Evolutionary conservation across 2,329 filamentous ascomycete species (phyloP), one percentile per base, ranked within the genome.

Genomic region (Penicillium sp.): DNA sequence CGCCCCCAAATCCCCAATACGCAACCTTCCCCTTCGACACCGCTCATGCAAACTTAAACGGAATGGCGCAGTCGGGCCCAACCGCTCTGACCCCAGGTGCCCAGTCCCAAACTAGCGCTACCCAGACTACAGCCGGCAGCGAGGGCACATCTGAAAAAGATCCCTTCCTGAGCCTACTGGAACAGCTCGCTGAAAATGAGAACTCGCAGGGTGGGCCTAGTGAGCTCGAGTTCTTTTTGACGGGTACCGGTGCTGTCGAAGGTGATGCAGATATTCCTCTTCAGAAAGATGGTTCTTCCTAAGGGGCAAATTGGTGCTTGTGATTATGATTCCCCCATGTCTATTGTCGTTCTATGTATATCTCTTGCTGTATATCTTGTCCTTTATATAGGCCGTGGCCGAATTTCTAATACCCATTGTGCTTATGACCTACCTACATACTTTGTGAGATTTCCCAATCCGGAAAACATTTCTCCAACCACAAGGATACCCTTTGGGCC

Each of bases 101-200:
- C 52, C 77, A 72, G 76, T 80, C 58, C 71, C 80, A 66, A 73
- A 67, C 60, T 58, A 73, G 70, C 61, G 74, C 65, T 60, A 73
- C 58, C 63, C 74, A 63, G 67, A 75, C 58, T 79, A 80, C 60
- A 80, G 79, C 59, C 9, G 61, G 64, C 4, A 64, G 66, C 31
- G 68, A 64, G 10, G 45, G 59, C 1, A 66, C 60, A 10, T 82
- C 78, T 2, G 90, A 93, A 64, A 92, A 90, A 66, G 91, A 94
- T 69, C 90, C 90, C 0, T 94, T 95, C 69, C 74, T 94, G 41
- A 89, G 85, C 60, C 75, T 94, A 42, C 77, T 94, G 37, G 90
- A 94, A 71, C 90, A 94, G 75, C 80, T 94, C 58, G 90, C 90
- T 0, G 90, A 94, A 73, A 92, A 91, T 67, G 90, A 93, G 73